These are phyloP conservation scores for Skeletonema menzelii DNA, from an alignment of 108 stramenopile genomes.

Conservation along the genomic window DNA sequence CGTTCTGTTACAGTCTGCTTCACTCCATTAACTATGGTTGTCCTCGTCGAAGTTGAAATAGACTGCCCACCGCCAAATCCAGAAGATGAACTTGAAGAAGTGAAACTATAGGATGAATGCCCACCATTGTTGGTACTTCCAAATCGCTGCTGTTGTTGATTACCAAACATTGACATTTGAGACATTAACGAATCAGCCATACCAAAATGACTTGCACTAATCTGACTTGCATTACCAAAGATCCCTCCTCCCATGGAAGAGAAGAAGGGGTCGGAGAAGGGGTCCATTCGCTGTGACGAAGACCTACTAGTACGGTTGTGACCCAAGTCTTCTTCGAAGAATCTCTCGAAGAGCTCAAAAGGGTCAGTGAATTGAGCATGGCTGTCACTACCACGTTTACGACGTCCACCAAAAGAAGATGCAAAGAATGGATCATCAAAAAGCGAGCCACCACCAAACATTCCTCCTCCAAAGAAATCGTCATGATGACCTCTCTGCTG, in stretches of 20 bases:
- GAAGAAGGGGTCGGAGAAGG: constrained; percentile 22
- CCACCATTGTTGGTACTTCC: constrained; percentile 2
- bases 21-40: constrained; percentile 79
- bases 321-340: constrained; percentile 46
- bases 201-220: constrained; percentile 31
- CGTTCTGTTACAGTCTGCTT: constrained; percentile 75
- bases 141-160: constrained; percentile 8
- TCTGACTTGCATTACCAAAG: constrained; percentile 18
- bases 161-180: constrained; percentile 32
- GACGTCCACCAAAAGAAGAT: constrained; percentile 16
- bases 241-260: constrained; percentile 17
- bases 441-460: background rate
- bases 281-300: background rate
- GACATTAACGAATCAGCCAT: constrained; percentile 46
- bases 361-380: constrained; percentile 55
- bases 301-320: background rate
- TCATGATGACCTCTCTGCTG: constrained; percentile 4
- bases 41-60: constrained; percentile 49
- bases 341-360: constrained; percentile 42
- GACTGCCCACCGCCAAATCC: constrained; percentile 18
- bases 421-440: constrained; percentile 39
- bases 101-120: constrained; percentile 7
- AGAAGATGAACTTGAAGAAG: constrained; percentile 34
- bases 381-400: constrained; percentile 1
- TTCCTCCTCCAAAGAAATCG: constrained; percentile 2